Conservation (phyloP, 78 protist genomes). For the Planoprotostelium fungivorum region DNA sequence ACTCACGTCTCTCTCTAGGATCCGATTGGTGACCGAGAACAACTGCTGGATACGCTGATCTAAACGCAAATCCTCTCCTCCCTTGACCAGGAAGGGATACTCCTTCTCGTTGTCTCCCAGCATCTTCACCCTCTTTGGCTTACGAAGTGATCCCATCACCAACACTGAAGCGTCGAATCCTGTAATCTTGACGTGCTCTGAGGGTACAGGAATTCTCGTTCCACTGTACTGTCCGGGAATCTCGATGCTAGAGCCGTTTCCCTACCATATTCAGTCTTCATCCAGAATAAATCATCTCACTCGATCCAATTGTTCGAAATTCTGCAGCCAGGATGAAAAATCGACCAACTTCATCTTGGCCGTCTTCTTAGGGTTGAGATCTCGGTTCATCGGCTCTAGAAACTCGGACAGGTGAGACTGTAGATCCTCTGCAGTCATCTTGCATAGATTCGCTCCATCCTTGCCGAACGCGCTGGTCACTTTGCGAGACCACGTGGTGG, state of each 20-base stretch:
- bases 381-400: conserved; percentile 28
- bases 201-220: conserved; percentile 32
- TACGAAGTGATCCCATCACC: conserved; percentile 76
- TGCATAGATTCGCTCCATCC: conserved; percentile 24
- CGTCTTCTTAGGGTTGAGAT: conserved; percentile 43
- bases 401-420: conserved; percentile 19
- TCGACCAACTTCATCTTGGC: conserved; percentile 53
- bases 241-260: conserved; percentile 17
- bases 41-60: conserved; percentile 86
- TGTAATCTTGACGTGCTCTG: conserved; percentile 19
- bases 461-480: conserved; percentile 15
- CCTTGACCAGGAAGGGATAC: conserved; percentile 81
- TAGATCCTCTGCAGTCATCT: conserved; percentile 46
- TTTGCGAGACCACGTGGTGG: conserved; percentile 23
- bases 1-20: conserved; percentile 29
- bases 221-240: conserved; percentile 70
- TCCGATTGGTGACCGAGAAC: conserved; percentile 61
- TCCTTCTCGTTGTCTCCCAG: conserved; percentile 76
- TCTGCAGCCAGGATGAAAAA: conserved; percentile 48
- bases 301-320: conserved; percentile 31
- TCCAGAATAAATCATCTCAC: conserved; percentile 2
- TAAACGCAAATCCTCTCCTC: conserved; percentile 90
- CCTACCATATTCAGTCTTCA: not conserved
- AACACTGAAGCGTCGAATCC: conserved; percentile 42
- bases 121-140: conserved; percentile 77